phyloP scores from a whole-genome alignment of 345 rosid species.

The Erodium maritimum region DNA sequence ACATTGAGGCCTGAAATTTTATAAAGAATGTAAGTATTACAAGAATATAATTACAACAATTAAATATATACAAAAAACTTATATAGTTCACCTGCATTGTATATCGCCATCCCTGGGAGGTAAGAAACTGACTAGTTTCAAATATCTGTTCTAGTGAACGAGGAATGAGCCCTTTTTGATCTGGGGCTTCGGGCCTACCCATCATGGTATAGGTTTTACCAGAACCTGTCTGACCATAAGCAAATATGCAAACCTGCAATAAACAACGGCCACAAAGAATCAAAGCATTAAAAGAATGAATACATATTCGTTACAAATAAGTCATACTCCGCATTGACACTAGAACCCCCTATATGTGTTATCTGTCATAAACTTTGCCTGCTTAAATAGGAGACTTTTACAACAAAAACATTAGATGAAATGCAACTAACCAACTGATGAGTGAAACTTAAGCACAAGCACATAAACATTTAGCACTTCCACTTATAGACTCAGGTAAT shows the following conservation, averaged over 20 bases:
- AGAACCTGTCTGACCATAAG: slow-evolving; percentile 96
- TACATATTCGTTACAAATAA: too few species aligned
- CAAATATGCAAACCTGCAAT: slow-evolving; percentile 88
- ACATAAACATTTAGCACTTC: neutral
- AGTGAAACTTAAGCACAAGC: neutral
- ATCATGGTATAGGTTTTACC: slow-evolving; percentile 98
- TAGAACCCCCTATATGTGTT: too few species aligned
- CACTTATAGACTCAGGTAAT: too few species aligned
- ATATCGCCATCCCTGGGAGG: slow-evolving; percentile 87
- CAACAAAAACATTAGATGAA: too few species aligned
- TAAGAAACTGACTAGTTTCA: slow-evolving; percentile 56
- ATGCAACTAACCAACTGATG: too few species aligned
- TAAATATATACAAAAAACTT: neutral
- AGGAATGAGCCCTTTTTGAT: slow-evolving; percentile 80
- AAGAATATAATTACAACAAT: slow-evolving; percentile 2
- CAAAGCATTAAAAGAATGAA: too few species aligned
- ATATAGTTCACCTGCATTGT: slow-evolving; percentile 62
- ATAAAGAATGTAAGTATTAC: neutral
- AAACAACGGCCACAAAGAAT: neutral
- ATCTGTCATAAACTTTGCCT: too few species aligned
- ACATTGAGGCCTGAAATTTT: slow-evolving; percentile 64
- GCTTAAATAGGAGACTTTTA: too few species aligned
- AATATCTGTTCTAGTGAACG: slow-evolving; percentile 87
- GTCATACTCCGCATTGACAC: too few species aligned
- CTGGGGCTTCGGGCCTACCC: slow-evolving; percentile 71